Base-by-base conservation (phyloP, 306 rosid species). In the Castanea crenata region DNA sequence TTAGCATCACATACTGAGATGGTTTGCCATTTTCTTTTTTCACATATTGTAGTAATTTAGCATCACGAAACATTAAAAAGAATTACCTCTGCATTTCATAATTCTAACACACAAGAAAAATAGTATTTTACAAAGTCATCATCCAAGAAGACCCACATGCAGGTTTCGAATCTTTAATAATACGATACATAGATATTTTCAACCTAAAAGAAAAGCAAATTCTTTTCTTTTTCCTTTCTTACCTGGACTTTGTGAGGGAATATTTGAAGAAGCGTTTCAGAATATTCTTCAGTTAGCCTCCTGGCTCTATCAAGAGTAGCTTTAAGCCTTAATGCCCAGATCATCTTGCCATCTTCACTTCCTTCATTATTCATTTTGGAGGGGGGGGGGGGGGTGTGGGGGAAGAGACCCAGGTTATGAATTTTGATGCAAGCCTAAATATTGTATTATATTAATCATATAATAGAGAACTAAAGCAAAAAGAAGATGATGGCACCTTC, bases 181-280 rank as follows among this genome's bases (percentile, higher is more conserved):
- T 12, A 67, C 5, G 0, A 49, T 67, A 35, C 4, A 35, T 38
- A 25, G 14, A 38, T 67, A 10, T 49, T 49, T 7, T 67, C 12
- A n/a, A 1, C 27, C 52, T 35, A 67, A 4, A 67, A 35, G 27
- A 9, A 9, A 67, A 34, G 38, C 19, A 32, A 8, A 3, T 9
- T 5, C 3, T 67, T 18, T 65, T 9, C 11, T 67, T 58, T 62
- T 62, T 29, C 63, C 74, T 64, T 59, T 71, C 76, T 82, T 73
- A 95, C 99, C 98, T 95, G 85, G 75, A 95, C 99, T 87, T 93
- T 95, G 75, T 85, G 91, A 65, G 98, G 96, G 85, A 95, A 93
- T 89, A 95, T 87, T 86, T 91, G 88, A 82, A 95, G 93, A 88
- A 95, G 96, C 58, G 91, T 91, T 91, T 95, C 99, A 18, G 98